Evolutionary conservation across 108 stramenopile genomes (phyloP), one percentile per base, ranked within the genome.

Genomic region (Nitzschia inconspicua): DNA sequence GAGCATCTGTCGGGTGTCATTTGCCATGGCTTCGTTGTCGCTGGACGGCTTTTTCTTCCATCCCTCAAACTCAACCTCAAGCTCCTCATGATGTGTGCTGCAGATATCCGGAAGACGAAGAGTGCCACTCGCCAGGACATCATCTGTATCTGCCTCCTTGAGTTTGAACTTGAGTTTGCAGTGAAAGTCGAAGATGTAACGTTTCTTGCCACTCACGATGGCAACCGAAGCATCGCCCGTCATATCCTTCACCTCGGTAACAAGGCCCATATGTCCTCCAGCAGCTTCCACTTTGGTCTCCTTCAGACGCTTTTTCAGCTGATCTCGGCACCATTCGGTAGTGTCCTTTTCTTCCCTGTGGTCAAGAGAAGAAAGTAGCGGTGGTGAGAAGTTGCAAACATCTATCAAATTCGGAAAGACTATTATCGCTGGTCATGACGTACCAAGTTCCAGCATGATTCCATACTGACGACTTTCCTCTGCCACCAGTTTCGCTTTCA

Each of bases 171-270:
- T 63, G 31, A 90, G 44, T 26, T 64, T 61, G 35, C 70, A 60
- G 62, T 83, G 72, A 53, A 85, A 95, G 58, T 98, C 96, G 57
- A 95, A 98, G 51, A 98, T 82, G 71, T 91, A 95, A 25, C 94
- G 78, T 64, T 91, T 94, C 75, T 95, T 96, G 6, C 95, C 97
- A 30, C 93, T 82, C 8, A 86, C 77, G 43, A 93, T 73, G n/a
- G 89, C 92, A 20, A 96, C 86, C 26, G 89, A 88, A 3, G 94
- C 97, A 67, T 98, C 95, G 10, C 97, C 96, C n/a, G 76, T 79
- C n/a, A 94, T 41, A 26, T 82, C 68, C 19, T 79, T 65, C 5
- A 92, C 79, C 28, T 72, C 51, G 9, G 78, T 83, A 22, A 93
- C 73, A n/a, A 19, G 13, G 2, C 70, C 76, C 24, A 60, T 42